Conservation (phyloP, 2,329 filamentous ascomycete species). For the Zopfia rhizophila region DNA sequence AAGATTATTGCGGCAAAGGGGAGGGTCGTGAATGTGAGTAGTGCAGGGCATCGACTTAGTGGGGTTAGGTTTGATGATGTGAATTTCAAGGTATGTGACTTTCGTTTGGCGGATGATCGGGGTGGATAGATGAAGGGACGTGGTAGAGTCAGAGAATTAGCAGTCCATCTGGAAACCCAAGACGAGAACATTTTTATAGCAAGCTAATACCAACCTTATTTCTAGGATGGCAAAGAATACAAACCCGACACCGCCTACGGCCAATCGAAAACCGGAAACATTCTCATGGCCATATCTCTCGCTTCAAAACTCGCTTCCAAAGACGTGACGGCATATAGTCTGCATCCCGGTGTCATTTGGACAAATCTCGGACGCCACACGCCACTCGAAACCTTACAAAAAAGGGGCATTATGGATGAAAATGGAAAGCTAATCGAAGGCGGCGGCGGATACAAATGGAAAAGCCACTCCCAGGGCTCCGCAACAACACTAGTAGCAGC, state of each 20-base stretch:
- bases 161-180: too few species aligned
- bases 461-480: conserved; percentile 14
- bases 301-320: conserved; percentile 19
- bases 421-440: too few species aligned
- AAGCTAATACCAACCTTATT: not conserved
- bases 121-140: too few species aligned
- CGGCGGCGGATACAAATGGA: too few species aligned
- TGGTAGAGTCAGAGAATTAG: too few species aligned
- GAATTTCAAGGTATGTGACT: conserved; percentile 24
- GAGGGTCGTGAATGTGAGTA: conserved; percentile 32
- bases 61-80: conserved; percentile 26
- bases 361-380: conserved; percentile 21
- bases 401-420: too few species aligned
- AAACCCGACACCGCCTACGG: conserved; percentile 27
- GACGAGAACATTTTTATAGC: too few species aligned
- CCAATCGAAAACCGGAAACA: conserved; percentile 36
- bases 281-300: conserved; percentile 25
- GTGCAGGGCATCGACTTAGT: conserved; percentile 22
- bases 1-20: conserved; percentile 48
- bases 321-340: conserved; percentile 22
- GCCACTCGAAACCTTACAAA: too few species aligned
- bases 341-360: conserved; percentile 33
- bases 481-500: conserved; percentile 18
- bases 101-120: too few species aligned
- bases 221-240: conserved; percentile 14